A percentile compares a stretch with the other conserved stretches of the same genome.
Evolutionary conservation across 352 stramenopile species (phyloP).

Genomic region (Phytophthora melonis): DNA sequence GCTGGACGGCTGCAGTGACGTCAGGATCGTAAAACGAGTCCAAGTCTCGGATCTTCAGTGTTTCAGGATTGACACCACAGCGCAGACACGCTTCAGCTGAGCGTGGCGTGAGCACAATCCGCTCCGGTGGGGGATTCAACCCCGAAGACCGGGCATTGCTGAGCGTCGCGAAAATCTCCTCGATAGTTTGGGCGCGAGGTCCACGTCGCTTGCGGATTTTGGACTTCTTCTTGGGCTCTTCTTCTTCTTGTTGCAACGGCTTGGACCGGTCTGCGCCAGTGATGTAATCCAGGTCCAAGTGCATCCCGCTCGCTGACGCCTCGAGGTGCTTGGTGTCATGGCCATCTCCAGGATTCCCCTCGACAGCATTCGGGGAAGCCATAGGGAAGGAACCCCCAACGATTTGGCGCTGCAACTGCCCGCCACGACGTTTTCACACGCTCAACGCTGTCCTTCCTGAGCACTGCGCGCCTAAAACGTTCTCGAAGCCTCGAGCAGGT

Average conservation of each 20-base stretch:
- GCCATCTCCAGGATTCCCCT: neutral
- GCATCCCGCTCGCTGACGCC: conserved; percentile 21
- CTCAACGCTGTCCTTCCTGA: neutral
- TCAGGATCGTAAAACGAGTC: conserved; percentile 92
- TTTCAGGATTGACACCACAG: conserved; percentile 93
- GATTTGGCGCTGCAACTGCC: neutral
- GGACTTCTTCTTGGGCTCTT: conserved; percentile 47
- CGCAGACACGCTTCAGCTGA: conserved; percentile 92
- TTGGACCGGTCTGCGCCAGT: conserved; percentile 1
- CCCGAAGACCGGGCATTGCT: conserved; percentile 75
- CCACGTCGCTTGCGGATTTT: conserved; percentile 75
- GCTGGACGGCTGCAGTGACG: conserved; percentile 85
- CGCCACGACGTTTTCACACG: conserved; percentile 2
- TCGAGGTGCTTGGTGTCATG: conserved; percentile 2
- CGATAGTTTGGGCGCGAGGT: conserved; percentile 67
- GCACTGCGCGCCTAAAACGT: neutral
- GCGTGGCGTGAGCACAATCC: conserved; percentile 88
- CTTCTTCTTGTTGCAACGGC: conserved; percentile 11
- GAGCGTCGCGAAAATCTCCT: conserved; percentile 83
- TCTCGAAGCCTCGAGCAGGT: neutral
- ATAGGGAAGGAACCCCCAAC: conserved; percentile 7
- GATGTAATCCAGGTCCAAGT: conserved; percentile 43
- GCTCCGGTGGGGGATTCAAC: conserved; percentile 72
- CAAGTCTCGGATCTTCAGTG: conserved; percentile 92
- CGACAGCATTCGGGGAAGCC: conserved; percentile 9